A percentile compares a stretch with the other conserved stretches of the same genome.
Conservation (phyloP, 129 eudicot species). For the Flaveria sonorensis region DNA sequence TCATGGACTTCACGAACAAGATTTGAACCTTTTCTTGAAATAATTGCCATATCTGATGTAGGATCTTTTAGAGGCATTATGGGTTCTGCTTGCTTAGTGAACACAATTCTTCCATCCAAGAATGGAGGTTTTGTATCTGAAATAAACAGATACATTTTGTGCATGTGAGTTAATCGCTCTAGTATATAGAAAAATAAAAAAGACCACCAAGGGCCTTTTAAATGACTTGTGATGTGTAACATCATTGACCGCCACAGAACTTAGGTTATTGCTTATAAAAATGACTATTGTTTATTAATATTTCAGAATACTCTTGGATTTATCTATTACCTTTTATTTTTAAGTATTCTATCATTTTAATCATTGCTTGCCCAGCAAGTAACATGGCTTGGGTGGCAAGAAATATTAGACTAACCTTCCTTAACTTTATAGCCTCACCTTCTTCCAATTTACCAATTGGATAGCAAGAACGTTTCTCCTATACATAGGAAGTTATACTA, state of each 20-base stretch:
- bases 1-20: constrained; percentile 71
- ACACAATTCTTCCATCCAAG: constrained; percentile 73
- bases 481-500: neutral
- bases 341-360: neutral
- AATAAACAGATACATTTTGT: constrained; percentile 3
- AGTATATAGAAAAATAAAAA: neutral
- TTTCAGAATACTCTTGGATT: neutral
- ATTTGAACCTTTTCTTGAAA: constrained; percentile 69
- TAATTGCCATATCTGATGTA: constrained; percentile 77
- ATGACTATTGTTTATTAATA: neutral
- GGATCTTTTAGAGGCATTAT: constrained; percentile 75
- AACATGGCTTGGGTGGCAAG: neutral
- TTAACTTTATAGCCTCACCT: neutral
- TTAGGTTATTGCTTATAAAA: neutral
- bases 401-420: neutral
- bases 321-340: neutral
- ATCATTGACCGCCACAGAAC: neutral
- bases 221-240: constrained; percentile 3
- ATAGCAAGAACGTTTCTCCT: neutral
- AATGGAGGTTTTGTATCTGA: constrained; percentile 78
- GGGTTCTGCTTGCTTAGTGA: constrained; percentile 76
- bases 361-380: neutral
- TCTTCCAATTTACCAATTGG: neutral
- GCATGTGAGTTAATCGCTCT: neutral
- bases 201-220: neutral